phyloP scores from a whole-genome alignment of 108 stramenopile species.

The Ochromonas danica region DNA sequence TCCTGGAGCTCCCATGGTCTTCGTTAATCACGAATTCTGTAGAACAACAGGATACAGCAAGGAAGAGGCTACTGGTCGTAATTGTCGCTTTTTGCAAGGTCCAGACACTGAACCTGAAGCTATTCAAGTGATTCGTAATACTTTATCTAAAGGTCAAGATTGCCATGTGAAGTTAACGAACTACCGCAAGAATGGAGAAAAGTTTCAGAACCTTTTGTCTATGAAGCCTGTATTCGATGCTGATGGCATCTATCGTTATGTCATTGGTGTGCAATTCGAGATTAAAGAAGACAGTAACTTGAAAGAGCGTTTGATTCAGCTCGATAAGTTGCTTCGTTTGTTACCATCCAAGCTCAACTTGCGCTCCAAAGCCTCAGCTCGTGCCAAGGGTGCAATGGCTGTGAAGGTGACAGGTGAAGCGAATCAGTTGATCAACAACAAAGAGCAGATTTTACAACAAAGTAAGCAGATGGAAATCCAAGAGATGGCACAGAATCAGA shows the following conservation, averaged over 20 bases:
- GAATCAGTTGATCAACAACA: slow-evolving; percentile 35
- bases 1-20: slow-evolving; percentile 54
- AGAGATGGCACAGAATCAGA: slow-evolving; percentile 18
- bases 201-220: slow-evolving; percentile 51
- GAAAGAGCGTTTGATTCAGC: slow-evolving; percentile 45
- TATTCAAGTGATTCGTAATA: slow-evolving; percentile 42
- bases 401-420: slow-evolving; percentile 29
- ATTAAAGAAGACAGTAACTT: slow-evolving; percentile 41
- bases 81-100: slow-evolving; percentile 1
- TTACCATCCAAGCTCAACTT: slow-evolving; percentile 34
- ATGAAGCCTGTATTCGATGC: slow-evolving; percentile 47
- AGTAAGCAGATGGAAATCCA: slow-evolving; percentile 1
- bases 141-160: slow-evolving; percentile 50
- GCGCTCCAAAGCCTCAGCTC: slow-evolving; percentile 2
- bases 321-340: slow-evolving; percentile 50
- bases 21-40: slow-evolving; percentile 46
- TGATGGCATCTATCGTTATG: slow-evolving; percentile 46
- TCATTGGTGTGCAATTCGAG: slow-evolving; percentile 54
- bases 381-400: neutral
- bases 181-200: slow-evolving; percentile 22
- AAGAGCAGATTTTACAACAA: slow-evolving; percentile 35
- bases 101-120: neutral
- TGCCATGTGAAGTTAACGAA: slow-evolving; percentile 53
- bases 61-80: slow-evolving; percentile 42
- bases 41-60: slow-evolving; percentile 43